Evolutionary conservation across 352 stramenopile species (phyloP), one percentile per base, ranked within the genome.

Genomic region (Pythium monospermum): DNA sequence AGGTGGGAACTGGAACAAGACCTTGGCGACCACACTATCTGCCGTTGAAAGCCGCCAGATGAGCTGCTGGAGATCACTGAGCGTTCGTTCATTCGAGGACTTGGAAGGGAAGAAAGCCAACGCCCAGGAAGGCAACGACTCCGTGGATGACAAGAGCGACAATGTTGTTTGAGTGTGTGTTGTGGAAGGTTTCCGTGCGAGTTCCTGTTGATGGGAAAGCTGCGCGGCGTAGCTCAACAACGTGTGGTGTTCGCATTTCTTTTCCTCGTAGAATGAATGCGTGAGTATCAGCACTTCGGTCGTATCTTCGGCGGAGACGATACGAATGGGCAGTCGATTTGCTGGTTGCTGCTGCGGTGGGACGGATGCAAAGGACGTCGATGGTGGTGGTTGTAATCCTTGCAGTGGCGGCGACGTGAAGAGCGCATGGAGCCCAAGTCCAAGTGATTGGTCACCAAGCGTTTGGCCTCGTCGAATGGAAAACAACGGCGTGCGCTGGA

Each of bases 1-100:
- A 1, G 73, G 73, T 1, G 76, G 69, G 40, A 87, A 71, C 52
- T 87, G 76, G 46, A 74, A 76, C 25, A 82, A 66, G 27, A 70
- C 57, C 40, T 70, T 83, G 13, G 47, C 66, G 15, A 77, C 27
- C 0, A 43, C 57, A 11, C 57, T 11, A 39, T 83, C 57, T 0
- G 70, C 53, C 1, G 69, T 54, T n/a, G n/a, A n/a, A n/a, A 86
- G 32, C 16, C 61, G 33, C 38, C 68, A 64, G 0, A 63, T 47
- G 13, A 74, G 53, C 39, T 65, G 50, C 6, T 51, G 53, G 23
- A 73, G 55, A 37, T 73, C 57, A 6, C 16, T 22, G 16, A 55
- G 31, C 8, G 49, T 47, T 12, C 57, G 57, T 19, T 57, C 50
- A 7, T 27, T 16, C 1, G 57, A 39, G 2, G 36, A 8, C 27